These are phyloP conservation scores for Microcos paniculata DNA, from an alignment of 345 rosid genomes.

Conservation along the genomic window DNA sequence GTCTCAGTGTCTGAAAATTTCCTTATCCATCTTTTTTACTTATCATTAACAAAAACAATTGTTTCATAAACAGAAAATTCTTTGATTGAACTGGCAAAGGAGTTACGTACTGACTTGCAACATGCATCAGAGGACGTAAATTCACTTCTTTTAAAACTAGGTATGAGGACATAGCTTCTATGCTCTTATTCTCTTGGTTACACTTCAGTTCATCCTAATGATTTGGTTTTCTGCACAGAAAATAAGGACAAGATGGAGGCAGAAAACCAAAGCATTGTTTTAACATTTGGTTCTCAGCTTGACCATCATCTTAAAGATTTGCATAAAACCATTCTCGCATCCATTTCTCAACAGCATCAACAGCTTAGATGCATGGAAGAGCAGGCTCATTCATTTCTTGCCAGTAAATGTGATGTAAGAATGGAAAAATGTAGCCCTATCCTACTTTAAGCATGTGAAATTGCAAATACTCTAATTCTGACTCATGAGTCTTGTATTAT, in stretches of 20 bases:
- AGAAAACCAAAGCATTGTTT: conserved; percentile 61
- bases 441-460: background rate
- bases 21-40: background rate
- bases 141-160: conserved; percentile 68
- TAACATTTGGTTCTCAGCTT: conserved; percentile 85
- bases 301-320: conserved; percentile 67
- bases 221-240: conserved; percentile 38
- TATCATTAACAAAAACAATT: conserved; percentile 12
- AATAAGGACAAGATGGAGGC: conserved; percentile 73
- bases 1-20: background rate
- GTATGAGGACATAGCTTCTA: conserved; percentile 31
- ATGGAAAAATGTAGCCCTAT: background rate
- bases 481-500: conserved; percentile 15
- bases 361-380: conserved; percentile 84
- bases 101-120: conserved; percentile 62
- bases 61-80: conserved; percentile 49
- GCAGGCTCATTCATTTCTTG: conserved; percentile 55
- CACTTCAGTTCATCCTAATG: background rate
- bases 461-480: conserved; percentile 9
- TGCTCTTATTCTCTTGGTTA: background rate
- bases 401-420: conserved; percentile 81
- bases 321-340: conserved; percentile 68
- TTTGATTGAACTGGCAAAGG: conserved; percentile 62
- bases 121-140: conserved; percentile 77
- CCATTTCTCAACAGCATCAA: conserved; percentile 84